Conservation (phyloP, 441 rosid species). For the Pelargonium fulgidum region DNA sequence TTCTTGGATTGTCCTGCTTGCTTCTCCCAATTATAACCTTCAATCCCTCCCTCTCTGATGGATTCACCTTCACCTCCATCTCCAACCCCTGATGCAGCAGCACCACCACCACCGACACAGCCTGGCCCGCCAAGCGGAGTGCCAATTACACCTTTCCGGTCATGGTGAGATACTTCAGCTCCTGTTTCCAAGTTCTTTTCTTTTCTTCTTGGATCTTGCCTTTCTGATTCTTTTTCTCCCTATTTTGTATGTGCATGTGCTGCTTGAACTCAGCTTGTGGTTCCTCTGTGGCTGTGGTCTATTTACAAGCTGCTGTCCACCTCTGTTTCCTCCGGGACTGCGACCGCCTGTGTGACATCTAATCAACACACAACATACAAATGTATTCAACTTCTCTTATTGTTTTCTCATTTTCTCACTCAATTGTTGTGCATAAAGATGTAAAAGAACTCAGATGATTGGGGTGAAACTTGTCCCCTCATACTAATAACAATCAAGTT, state of each 20-base stretch:
- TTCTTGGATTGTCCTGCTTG: neutral
- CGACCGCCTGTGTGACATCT: constrained; percentile 20
- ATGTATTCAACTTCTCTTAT: too few species aligned
- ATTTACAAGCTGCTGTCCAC: constrained; percentile 22
- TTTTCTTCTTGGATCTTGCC: neutral
- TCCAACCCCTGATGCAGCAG: constrained; percentile 3
- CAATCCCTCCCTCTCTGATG: constrained; percentile 3
- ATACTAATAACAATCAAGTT: too few species aligned
- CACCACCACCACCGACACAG: neutral
- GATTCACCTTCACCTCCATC: constrained; percentile 12
- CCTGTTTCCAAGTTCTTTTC: neutral
- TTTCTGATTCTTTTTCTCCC: neutral
- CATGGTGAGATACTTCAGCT: constrained; percentile 12
- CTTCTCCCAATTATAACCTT: neutral
- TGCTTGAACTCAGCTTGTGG: constrained; percentile 12
- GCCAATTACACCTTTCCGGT: constrained; percentile 6
- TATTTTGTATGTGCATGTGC: neutral
- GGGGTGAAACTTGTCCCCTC: too few species aligned
- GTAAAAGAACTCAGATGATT: too few species aligned
- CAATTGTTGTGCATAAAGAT: too few species aligned
- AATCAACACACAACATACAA: too few species aligned
- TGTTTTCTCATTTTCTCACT: too few species aligned
- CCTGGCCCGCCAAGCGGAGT: neutral
- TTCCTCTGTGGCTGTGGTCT: constrained; percentile 24
- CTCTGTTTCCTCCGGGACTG: constrained; percentile 3